Evolutionary conservation across 2,329 filamentous ascomycete species (phyloP).

Genomic region (Phoma sp.): DNA sequence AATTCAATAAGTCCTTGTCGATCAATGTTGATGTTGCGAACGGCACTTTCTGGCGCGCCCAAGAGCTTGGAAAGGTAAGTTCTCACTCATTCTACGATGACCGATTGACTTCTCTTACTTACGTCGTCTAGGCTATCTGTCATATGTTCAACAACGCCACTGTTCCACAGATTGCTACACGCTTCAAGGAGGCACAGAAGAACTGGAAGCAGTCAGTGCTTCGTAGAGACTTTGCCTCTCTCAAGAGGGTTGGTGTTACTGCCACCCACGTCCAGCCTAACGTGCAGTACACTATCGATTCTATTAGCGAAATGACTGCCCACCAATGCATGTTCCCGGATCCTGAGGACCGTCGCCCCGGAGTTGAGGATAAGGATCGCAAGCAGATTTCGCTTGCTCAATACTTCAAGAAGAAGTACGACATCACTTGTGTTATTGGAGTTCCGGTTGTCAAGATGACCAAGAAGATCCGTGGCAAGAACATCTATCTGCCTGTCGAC

Average conservation of each 20-base stretch:
- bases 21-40: constrained; percentile 93
- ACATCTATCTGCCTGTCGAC: constrained; percentile 63
- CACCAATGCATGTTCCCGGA: constrained; percentile 57
- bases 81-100: too few relatives aligned
- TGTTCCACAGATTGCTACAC: constrained; percentile 23
- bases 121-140: constrained; percentile 26
- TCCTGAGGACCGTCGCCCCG: constrained; percentile 65
- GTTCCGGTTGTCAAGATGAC: constrained; percentile 66
- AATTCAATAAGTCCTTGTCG: constrained; percentile 66
- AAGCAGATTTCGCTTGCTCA: constrained; percentile 59
- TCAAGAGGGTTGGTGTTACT: constrained; percentile 51
- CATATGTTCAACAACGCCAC: constrained; percentile 35
- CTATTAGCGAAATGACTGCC: constrained; percentile 53
- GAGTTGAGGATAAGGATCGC: constrained; percentile 64
- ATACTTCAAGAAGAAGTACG: constrained; percentile 62
- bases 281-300: constrained; percentile 58
- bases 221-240: constrained; percentile 49
- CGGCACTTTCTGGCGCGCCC: constrained; percentile 78
- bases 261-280: constrained; percentile 47
- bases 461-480: constrained; percentile 52
- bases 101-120: not conserved
- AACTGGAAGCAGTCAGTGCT: constrained; percentile 37
- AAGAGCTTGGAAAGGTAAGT: constrained; percentile 40
- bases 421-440: constrained; percentile 53
- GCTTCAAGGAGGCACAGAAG: constrained; percentile 26